Evolutionary conservation across 2,329 filamentous ascomycete species (phyloP).

Genomic region (Aspergillus sp.): DNA sequence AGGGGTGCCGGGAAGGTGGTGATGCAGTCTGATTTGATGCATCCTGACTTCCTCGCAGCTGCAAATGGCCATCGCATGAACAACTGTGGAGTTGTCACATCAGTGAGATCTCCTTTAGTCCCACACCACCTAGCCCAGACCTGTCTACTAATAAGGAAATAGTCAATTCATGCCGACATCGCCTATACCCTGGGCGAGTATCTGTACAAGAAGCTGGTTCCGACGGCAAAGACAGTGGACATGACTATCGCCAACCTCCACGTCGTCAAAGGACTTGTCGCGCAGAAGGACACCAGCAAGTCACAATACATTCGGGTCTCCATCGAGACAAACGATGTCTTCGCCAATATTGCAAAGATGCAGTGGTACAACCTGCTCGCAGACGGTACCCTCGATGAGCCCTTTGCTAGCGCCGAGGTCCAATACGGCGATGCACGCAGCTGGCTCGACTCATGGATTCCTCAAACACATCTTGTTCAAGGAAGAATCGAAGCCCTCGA

Average conservation of each 20-base stretch:
- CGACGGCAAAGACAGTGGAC: no score
- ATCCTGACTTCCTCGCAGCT: constrained; percentile 37
- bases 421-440: constrained; percentile 5
- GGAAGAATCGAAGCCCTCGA: constrained; percentile 22
- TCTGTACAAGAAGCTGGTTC: constrained; percentile 8
- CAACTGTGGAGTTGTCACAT: constrained; percentile 42
- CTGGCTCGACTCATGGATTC: no score
- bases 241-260: constrained; percentile 42
- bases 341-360: no score
- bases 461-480: constrained; percentile 21
- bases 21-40: constrained; percentile 41
- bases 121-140: no score
- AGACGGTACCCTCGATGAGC: no score
- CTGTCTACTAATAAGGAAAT: no score
- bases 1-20: constrained; percentile 26
- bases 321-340: no score
- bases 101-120: no score
- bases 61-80: constrained; percentile 47
- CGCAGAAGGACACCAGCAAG: constrained; percentile 25
- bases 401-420: constrained; percentile 8
- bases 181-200: constrained; percentile 22
- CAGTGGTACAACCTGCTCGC: no score
- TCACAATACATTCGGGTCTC: no score
- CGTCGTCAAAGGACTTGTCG: constrained; percentile 56
- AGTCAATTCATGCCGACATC: constrained; percentile 25